Evolutionary conservation across 768 basidiomycete genomes (phyloP), one percentile per base, ranked within the genome.

Genomic region (Nevesoporus exiguus): DNA sequence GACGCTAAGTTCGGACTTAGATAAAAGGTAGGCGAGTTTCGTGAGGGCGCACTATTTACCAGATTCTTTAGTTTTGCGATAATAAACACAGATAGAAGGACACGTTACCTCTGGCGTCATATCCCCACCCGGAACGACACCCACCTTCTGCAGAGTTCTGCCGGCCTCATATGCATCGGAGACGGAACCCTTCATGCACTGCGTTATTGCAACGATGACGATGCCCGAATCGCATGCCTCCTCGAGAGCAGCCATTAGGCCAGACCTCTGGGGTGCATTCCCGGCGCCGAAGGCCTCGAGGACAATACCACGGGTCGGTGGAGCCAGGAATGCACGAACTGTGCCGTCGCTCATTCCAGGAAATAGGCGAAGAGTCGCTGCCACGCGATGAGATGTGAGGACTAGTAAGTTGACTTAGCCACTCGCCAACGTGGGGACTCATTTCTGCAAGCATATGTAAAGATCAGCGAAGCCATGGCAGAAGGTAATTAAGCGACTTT

Each of bases 221-320:
- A 95, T 80, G 10, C 90, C 93, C 1, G 87, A 81, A 52, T 86
- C 82, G 58, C 88, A 90, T 2, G 94, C 93, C 52, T 88, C 85
- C 58, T 83, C 84, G 53, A 97, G 76, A 1, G 83, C 86, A n/a
- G 78, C 69, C 66, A 90, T 79, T 19, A 97, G 72, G 59, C 93
- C 93, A 45, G 77, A 55, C 13, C 90, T 80, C 61, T 92, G 86
- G 0, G 95, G 93, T 10, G 93, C 91, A 70, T 98, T 98, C 0
- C 95, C 95, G 1, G 93, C 85, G 7, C 95, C 95, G 68, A 91
- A 98, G 2, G 90, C 92, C 67, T 96, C 91, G 2, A 98, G 76
- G 10, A 98, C 86, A 3, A 94, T 86, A 4, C 93, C 94, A 29
- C 79, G 80, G 8, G 85, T 82, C 5, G 88, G 86, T 11, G 87